Evolutionary conservation across 164 flowering plant species (phyloP).

Genomic region (Saururus chinensis): DNA sequence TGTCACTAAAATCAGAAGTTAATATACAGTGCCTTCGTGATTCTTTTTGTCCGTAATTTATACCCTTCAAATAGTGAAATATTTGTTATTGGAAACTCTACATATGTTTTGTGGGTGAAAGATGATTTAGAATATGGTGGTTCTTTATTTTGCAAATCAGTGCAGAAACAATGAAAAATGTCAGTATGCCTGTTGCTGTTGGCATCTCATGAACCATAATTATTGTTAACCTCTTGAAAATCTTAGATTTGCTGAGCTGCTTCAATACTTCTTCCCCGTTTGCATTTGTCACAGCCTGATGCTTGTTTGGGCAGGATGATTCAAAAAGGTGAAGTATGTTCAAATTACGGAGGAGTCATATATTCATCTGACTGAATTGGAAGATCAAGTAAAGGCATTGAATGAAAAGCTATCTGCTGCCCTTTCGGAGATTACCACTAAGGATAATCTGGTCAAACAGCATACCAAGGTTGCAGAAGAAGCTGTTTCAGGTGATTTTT

Average conservation of each 20-base stretch:
- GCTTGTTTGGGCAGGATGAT: conserved; percentile 34
- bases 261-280: neutral
- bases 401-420: conserved; percentile 44
- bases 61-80: too few species aligned
- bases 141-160: neutral
- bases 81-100: too few species aligned
- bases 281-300: neutral
- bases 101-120: neutral
- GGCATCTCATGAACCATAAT: neutral
- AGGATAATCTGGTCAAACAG: conserved; percentile 65
- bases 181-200: neutral
- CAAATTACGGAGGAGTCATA: conserved; percentile 79
- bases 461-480: conserved; percentile 92
- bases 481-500: conserved; percentile 55
- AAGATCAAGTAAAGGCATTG: conserved; percentile 39
- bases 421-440: conserved; percentile 45
- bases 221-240: neutral
- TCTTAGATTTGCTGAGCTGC: neutral
- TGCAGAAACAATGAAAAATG: neutral
- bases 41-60: too few species aligned
- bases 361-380: conserved; percentile 58
- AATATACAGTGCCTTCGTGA: too few species aligned
- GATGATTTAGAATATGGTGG: neutral
- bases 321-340: conserved; percentile 63
- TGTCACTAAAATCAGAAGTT: too few species aligned